A percentile compares a stretch with the other conserved stretches of the same genome.
Conservation (phyloP, 2,329 filamentous ascomycete genomes). For the Exophiala lecanii-corni region DNA sequence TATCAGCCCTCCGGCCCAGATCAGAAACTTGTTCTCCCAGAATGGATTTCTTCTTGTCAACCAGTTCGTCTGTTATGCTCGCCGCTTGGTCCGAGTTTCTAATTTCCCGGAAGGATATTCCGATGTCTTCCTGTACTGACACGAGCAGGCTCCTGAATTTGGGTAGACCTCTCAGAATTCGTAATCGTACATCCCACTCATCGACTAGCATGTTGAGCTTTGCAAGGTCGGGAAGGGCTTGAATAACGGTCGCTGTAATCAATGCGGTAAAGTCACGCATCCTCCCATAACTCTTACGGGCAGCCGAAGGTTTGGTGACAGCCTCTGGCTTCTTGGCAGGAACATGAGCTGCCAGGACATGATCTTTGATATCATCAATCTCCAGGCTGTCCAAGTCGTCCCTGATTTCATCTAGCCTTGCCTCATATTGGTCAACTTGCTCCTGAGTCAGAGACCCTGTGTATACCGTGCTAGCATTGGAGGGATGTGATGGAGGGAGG, state of each 20-base stretch:
- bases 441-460: conserved; percentile 66
- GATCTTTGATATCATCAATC: conserved; percentile 75
- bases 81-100: conserved; percentile 18
- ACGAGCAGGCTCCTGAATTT: conserved; percentile 60
- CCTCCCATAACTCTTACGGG: conserved; percentile 54
- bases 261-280: conserved; percentile 89
- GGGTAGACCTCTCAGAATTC: conserved; percentile 70
- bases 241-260: conserved; percentile 85
- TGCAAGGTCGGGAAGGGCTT: conserved; percentile 76
- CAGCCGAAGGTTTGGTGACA: conserved; percentile 35
- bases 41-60: conserved; percentile 46
- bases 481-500: conserved; percentile 24
- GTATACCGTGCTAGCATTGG: conserved; percentile 41
- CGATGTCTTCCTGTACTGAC: conserved; percentile 32
- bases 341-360: conserved; percentile 73
- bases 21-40: conserved; percentile 65
- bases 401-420: conserved; percentile 67
- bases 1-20: conserved; percentile 71
- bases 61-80: conserved; percentile 32
- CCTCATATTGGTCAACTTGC: conserved; percentile 65
- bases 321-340: conserved; percentile 42
- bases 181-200: conserved; percentile 71
- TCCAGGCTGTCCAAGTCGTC: conserved; percentile 41
- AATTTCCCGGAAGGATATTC: conserved; percentile 33
- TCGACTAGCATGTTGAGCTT: conserved; percentile 68